Evolutionary conservation across 208 protist species (phyloP), one percentile per base, ranked within the genome.

Genomic region (Wallacemonas rigidus): DNA sequence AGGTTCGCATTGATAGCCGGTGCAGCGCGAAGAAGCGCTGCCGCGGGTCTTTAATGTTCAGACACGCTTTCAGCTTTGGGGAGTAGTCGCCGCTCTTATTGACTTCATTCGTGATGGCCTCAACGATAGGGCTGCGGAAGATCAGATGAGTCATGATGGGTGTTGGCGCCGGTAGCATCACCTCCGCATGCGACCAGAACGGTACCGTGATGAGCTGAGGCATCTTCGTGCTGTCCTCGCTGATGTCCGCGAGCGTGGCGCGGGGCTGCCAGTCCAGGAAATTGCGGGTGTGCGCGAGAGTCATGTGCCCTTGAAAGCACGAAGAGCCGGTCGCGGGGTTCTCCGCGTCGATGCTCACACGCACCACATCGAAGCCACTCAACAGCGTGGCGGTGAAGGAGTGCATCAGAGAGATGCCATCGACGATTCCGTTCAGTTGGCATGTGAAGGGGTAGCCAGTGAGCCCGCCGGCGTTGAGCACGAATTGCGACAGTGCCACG

Each of bases 261-360:
- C 50, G 36, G 44, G 88, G 88, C 44, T 41, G 11, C 91, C 91
- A 93, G n/a, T 89, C 91, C 1, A 93, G 69, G 58, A 95, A 92
- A 2, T 82, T 81, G 0, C 91, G 81, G 3, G 80, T 82, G 81
- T 95, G 91, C 35, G 69, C 79, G 17, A 95, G 69, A 5, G 75
- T 81, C 72, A 87, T 87, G 41, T 72, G 71, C 1, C 90, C 90
- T 14, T 71, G 69, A 65, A 87, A 90, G 57, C 83, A 76, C 45
- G 71, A 80, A 39, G 79, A 62, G 54, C 87, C 77, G 48, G 41
- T 15, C 9, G 63, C 11, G 12, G 80, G 57, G 17, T 40, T 57
- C 11, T 71, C 26, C 15, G 62, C 55, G 14, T 83, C 80, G n/a
- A 95, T 38, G 44, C 72, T 70, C 1, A 85, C 83, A 40, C 83